A percentile compares a stretch with the other conserved stretches of the same genome.
phyloP scores from a whole-genome alignment of 768 basidiomycete species.

The Amanita pseudoporphyria region DNA sequence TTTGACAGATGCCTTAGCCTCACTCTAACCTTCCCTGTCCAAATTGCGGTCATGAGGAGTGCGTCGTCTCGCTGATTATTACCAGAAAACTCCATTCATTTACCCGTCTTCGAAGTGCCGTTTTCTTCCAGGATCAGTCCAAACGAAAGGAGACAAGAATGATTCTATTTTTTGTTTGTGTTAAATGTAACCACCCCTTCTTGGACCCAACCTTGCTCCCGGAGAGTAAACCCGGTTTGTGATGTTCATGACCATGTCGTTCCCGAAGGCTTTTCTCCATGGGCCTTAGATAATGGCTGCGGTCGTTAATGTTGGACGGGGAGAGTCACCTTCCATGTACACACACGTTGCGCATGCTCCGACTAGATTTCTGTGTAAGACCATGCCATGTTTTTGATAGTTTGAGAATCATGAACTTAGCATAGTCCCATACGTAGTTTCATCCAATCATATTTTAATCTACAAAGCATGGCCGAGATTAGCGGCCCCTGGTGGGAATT shows the following conservation, averaged over 20 bases:
- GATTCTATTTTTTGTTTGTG: conserved; percentile 88
- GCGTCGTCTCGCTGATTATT: conserved; percentile 16
- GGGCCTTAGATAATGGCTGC: no score
- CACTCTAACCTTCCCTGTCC: conserved; percentile 83
- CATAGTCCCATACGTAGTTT: no score
- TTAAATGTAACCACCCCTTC: conserved; percentile 70
- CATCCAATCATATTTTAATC: no score
- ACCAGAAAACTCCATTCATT: not conserved
- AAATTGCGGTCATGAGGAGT: conserved; percentile 77
- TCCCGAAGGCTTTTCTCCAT: not conserved
- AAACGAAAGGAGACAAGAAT: conserved; percentile 93
- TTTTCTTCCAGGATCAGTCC: conserved; percentile 95
- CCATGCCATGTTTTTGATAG: not conserved
- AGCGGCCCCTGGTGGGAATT: no score
- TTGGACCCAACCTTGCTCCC: conserved; percentile 54
- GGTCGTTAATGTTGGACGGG: no score
- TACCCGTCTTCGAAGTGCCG: conserved; percentile 47
- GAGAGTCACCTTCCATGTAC: no score
- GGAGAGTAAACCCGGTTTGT: conserved; percentile 28
- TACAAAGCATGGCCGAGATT: no score
- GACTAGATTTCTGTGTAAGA: not conserved
- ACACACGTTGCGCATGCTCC: no score
- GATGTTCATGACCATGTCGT: not conserved
- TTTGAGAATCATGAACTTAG: not conserved
- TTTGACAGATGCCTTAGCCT: conserved; percentile 36